A percentile compares a stretch with the other conserved stretches of the same genome.
phyloP scores from a whole-genome alignment of 2,329 filamentous ascomycete genomes.

The Podosphaera xanthii region DNA sequence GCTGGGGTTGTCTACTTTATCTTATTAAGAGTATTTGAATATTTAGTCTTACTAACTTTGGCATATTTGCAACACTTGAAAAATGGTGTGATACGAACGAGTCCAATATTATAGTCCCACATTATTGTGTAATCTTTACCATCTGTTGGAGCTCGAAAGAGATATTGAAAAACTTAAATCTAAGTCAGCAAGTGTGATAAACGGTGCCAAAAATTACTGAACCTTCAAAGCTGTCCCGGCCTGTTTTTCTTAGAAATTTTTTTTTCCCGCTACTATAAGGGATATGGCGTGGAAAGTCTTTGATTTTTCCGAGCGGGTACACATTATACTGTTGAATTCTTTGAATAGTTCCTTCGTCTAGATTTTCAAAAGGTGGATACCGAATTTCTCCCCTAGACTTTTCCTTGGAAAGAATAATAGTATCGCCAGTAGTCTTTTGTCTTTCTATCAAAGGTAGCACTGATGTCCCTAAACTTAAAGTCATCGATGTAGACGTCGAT shows the following conservation, averaged over 20 bases:
- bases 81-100: conserved; percentile 82
- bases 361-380: conserved; percentile 49
- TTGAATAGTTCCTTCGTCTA: conserved; percentile 30
- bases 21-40: conserved; percentile 3
- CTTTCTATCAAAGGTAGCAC: conserved; percentile 18
- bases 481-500: neutral
- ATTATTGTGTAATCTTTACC: conserved; percentile 52
- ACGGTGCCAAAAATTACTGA: conserved; percentile 12
- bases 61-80: conserved; percentile 77
- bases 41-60: conserved; percentile 38
- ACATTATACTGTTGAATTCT: conserved; percentile 43
- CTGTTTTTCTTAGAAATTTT: conserved; percentile 65
- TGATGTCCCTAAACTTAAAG: neutral
- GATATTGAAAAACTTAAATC: conserved; percentile 55
- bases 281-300: conserved; percentile 47
- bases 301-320: conserved; percentile 38
- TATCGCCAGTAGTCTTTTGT: conserved; percentile 42
- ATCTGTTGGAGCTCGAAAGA: conserved; percentile 47
- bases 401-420: conserved; percentile 35
- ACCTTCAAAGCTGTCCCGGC: conserved; percentile 77
- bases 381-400: conserved; percentile 43
- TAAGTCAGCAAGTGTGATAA: conserved; percentile 8
- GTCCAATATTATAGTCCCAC: conserved; percentile 93
- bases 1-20: conserved; percentile 55
- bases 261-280: conserved; percentile 93